These are phyloP conservation scores for Trypanosoma scelopori DNA, from an alignment of 208 protist species.

Conservation along the genomic window DNA sequence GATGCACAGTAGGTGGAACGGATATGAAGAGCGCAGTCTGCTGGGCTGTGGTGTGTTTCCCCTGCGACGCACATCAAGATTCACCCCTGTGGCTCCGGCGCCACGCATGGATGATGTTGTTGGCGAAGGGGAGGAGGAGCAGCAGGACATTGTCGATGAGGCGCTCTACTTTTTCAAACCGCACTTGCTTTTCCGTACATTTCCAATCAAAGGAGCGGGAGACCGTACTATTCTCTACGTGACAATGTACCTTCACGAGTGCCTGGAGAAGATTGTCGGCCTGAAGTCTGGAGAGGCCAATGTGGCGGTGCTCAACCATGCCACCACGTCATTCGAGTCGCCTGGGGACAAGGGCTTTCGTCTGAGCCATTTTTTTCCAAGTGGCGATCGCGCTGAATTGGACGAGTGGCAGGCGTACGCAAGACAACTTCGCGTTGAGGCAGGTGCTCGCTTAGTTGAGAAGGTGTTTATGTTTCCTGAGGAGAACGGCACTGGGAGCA, in stretches of 20 bases:
- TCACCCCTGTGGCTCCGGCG: slow-evolving; percentile 20
- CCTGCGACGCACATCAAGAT: slow-evolving; percentile 18
- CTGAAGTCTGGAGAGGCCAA: slow-evolving; percentile 25
- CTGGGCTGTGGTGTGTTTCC: slow-evolving; percentile 38
- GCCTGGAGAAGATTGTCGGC: slow-evolving; percentile 41
- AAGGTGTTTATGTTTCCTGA: slow-evolving; percentile 37
- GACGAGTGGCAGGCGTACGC: slow-evolving; percentile 34
- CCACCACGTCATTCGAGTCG: slow-evolving; percentile 18
- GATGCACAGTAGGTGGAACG: slow-evolving; percentile 35
- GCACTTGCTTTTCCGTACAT: slow-evolving; percentile 91
- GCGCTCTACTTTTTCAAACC: slow-evolving; percentile 88
- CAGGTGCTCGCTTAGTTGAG: slow-evolving; percentile 22
- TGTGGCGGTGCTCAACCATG: slow-evolving; percentile 14
- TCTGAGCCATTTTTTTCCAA: slow-evolving; percentile 27
- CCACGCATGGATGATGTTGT: slow-evolving; percentile 23
- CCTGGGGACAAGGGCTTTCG: slow-evolving; percentile 34
- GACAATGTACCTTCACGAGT: slow-evolving; percentile 89
- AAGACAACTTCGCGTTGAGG: slow-evolving; percentile 32
- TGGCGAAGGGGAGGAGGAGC: slow-evolving; percentile 41
- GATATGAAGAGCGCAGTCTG: slow-evolving; percentile 31
- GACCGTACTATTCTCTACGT: slow-evolving; percentile 91
- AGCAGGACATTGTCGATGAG: slow-evolving; percentile 90
- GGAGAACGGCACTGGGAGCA: slow-evolving; percentile 32
- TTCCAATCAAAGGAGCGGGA: slow-evolving; percentile 81
- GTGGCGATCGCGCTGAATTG: slow-evolving; percentile 6